These are phyloP conservation scores for Lodderomyces oxycetoniae DNA, from an alignment of 1,139 yeast species.

Conservation along the genomic window DNA sequence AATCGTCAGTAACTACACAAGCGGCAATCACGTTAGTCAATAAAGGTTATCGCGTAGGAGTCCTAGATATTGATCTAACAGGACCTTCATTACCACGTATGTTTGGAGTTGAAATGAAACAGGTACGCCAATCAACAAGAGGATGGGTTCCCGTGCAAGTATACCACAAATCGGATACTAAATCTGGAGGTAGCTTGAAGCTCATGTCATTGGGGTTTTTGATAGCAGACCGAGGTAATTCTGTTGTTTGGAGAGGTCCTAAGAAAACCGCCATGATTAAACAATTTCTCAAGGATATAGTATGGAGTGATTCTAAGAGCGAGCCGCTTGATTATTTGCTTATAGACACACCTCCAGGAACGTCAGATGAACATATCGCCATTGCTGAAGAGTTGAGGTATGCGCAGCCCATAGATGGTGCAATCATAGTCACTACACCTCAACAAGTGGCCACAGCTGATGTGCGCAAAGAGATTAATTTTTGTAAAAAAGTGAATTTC, in stretches of 20 bases:
- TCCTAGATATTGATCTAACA: slow-evolving; percentile 88
- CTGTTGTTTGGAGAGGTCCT: slow-evolving; percentile 98
- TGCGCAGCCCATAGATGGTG: slow-evolving; percentile 45
- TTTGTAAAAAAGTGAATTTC: slow-evolving; percentile 43
- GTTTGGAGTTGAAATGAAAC: slow-evolving; percentile 82
- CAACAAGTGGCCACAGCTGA: slow-evolving; percentile 55
- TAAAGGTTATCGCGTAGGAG: slow-evolving; percentile 79
- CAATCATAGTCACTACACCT: slow-evolving; percentile 47
- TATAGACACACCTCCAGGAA: slow-evolving; percentile 98
- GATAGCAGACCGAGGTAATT: slow-evolving; percentile 74
- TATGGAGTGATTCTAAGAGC: slow-evolving; percentile 66
- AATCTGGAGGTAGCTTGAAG: slow-evolving; percentile 35
- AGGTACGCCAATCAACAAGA: slow-evolving; percentile 73
- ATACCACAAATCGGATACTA: slow-evolving; percentile 23
- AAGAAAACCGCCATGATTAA: slow-evolving; percentile 96
- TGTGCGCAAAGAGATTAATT: slow-evolving; percentile 46
- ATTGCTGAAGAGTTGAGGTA: slow-evolving; percentile 83
- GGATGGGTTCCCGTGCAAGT: slow-evolving; percentile 90
- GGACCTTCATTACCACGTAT: slow-evolving; percentile 97
- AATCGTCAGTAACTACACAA: slow-evolving; percentile 92
- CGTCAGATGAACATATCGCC: slow-evolving; percentile 96
- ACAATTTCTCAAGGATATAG: slow-evolving; percentile 85
- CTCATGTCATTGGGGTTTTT: slow-evolving; percentile 92
- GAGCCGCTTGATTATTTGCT: slow-evolving; percentile 65
- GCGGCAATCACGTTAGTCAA: slow-evolving; percentile 72